Conservation (phyloP, 2,329 filamentous ascomycete genomes). For the Pseudonectria foliicola region DNA sequence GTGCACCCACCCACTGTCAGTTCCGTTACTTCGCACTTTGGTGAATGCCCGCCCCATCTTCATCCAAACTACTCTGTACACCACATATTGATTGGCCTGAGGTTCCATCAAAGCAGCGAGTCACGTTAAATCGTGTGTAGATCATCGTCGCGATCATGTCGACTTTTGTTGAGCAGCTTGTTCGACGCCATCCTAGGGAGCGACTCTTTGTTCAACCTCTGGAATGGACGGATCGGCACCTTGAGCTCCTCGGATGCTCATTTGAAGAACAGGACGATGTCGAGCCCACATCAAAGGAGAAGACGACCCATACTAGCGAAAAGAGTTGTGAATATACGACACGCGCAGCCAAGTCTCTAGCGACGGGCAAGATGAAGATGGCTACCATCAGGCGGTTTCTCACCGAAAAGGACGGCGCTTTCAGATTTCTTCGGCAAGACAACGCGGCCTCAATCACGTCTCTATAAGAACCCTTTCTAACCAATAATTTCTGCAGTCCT, state of each 20-base stretch:
- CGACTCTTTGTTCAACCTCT: conserved; percentile 18
- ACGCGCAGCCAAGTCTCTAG: conserved; percentile 13
- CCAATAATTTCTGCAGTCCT: conserved; percentile 4
- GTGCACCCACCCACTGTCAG: no score
- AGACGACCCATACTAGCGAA: not conserved
- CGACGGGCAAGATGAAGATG: conserved; percentile 14
- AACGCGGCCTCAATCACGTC: fast-evolving
- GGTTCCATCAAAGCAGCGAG: no score
- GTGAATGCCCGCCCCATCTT: no score
- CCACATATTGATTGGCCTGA: no score
- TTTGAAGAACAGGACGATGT: conserved; percentile 7
- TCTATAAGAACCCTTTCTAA: not conserved
- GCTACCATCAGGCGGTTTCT: conserved; percentile 14
- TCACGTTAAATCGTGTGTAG: no score
- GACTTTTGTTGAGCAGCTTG: conserved; percentile 10
- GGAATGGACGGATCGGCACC: conserved; percentile 15
- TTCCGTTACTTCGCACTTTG: no score
- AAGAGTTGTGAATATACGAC: conserved; percentile 4
- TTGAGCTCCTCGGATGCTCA: conserved; percentile 10
- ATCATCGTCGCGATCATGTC: no score
- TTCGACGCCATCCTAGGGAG: conserved; percentile 18
- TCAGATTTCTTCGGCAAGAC: conserved; percentile 13
- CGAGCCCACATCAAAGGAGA: not conserved
- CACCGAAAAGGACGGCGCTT: conserved; percentile 12
- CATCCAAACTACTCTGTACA: no score